phyloP scores from a whole-genome alignment of 2,329 filamentous ascomycete species.

The Aphanoascus verrucosus region DNA sequence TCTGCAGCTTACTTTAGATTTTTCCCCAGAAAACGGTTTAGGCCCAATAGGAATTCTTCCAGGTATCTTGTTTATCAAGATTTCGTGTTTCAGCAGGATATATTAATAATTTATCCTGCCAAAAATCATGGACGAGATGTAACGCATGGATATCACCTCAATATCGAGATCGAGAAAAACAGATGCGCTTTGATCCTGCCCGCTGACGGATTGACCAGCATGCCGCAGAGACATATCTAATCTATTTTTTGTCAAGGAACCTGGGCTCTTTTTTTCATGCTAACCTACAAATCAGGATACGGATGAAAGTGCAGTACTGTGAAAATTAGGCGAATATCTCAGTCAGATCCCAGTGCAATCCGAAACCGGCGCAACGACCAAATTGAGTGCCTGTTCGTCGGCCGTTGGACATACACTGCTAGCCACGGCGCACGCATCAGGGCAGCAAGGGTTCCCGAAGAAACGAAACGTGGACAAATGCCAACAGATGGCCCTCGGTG shows the following conservation, averaged over 20 bases:
- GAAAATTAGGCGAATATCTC: no score
- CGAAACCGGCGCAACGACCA: no score
- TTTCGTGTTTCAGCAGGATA: neutral
- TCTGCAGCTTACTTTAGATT: neutral
- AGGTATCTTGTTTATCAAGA: neutral
- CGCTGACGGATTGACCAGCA: neutral
- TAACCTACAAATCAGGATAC: no score
- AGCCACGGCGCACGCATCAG: no score
- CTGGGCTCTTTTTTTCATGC: no score
- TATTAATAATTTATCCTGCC: neutral
- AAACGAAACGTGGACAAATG: neutral
- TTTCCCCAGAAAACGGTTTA: neutral
- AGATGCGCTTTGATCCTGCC: neutral
- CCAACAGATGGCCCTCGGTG: neutral
- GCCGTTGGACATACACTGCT: no score
- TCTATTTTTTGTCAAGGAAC: neutral
- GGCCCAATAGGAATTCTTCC: constrained; percentile 6
- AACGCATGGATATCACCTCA: constrained; percentile 5
- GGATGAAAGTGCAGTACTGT: no score
- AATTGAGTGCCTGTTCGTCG: no score
- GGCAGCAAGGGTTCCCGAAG: neutral
- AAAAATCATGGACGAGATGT: neutral
- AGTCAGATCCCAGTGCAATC: no score
- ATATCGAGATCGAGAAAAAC: neutral
- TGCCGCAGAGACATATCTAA: neutral